Conservation (phyloP, 768 basidiomycete genomes). For the Pisolithus microcarpus region DNA sequence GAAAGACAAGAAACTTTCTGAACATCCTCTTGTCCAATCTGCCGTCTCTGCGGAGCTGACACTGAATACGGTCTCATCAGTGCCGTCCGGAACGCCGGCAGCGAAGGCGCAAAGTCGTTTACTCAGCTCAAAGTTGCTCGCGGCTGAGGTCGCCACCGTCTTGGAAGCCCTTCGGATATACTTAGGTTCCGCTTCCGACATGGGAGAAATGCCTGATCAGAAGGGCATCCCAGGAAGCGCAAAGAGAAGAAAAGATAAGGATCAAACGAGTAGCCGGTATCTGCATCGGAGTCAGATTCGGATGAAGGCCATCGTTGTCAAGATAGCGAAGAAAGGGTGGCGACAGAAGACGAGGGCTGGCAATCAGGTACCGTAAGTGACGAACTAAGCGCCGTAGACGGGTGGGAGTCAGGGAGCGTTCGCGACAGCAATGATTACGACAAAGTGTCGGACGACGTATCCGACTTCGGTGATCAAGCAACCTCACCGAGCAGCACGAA, state of each 20-base stretch:
- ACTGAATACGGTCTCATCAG: constrained; percentile 26
- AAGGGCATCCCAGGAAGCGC: constrained; percentile 1
- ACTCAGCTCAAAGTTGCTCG: constrained; percentile 70
- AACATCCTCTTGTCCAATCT: constrained; percentile 39
- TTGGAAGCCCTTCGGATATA: constrained; percentile 44
- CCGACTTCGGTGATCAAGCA: constrained; percentile 19
- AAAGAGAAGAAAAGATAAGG: constrained; percentile 9
- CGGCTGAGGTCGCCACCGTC: constrained; percentile 46
- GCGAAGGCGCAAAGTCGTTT: constrained; percentile 67
- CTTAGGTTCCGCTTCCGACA: constrained; percentile 25
- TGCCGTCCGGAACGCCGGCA: constrained; percentile 34
- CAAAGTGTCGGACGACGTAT: constrained; percentile 29
- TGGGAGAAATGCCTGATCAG: constrained; percentile 10
- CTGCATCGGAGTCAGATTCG: background rate
- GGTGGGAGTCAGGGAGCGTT: constrained; percentile 34
- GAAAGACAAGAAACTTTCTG: constrained; percentile 58
- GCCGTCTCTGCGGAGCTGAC: constrained; percentile 43
- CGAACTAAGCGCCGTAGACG: constrained; percentile 17
- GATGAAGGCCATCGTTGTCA: constrained; percentile 1
- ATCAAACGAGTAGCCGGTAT: background rate
- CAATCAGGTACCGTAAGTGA: constrained; percentile 38
- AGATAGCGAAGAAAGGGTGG: constrained; percentile 9
- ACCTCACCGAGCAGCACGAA: constrained; percentile 7
- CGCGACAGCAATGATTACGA: constrained; percentile 26
- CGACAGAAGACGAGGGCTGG: constrained; percentile 28